Evolutionary conservation across 1,139 yeast genomes (phyloP).

Genomic region (Kluyveromyces sp.): DNA sequence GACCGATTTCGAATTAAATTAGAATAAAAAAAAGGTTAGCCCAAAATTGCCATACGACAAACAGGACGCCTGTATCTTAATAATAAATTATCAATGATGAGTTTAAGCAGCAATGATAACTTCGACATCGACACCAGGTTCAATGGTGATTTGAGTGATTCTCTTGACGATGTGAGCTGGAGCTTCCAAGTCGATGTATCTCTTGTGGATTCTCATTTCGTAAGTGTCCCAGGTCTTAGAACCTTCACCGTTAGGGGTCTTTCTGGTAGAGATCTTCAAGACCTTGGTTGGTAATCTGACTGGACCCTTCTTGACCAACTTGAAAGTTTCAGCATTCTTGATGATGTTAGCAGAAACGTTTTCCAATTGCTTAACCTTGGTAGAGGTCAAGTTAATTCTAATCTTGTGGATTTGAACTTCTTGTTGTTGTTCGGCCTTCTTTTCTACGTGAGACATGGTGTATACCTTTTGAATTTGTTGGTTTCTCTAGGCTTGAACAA

Average conservation of each 20-base stretch:
- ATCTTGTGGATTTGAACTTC: constrained; percentile 89
- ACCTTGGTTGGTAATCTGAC: constrained; percentile 99
- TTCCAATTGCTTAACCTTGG: constrained; percentile 98
- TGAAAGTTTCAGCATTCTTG: constrained; percentile 75
- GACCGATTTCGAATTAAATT: background rate
- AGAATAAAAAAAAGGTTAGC: background rate
- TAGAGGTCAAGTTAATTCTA: constrained; percentile 98
- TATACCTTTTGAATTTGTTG: constrained; percentile 34
- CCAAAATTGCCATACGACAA: too few species aligned
- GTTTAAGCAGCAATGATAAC: constrained; percentile 36
- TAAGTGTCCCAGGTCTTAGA: constrained; percentile 99
- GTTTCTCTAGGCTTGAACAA: background rate
- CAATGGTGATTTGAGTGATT: constrained; percentile 93
- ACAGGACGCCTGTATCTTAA: background rate
- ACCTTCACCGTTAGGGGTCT: constrained; percentile 99
- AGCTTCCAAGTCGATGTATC: constrained; percentile 97
- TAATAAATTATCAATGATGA: background rate
- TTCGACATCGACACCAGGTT: constrained; percentile 60
- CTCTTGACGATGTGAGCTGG: constrained; percentile 91
- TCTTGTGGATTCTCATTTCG: constrained; percentile 99
- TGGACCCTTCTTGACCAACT: constrained; percentile 93
- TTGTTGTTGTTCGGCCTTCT: constrained; percentile 74
- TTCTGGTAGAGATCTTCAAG: constrained; percentile 98
- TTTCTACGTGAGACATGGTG: constrained; percentile 72
- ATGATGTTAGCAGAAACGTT: constrained; percentile 84